Conservation (phyloP, 164 flowering plant species). For the Magnolia officinalis region DNA sequence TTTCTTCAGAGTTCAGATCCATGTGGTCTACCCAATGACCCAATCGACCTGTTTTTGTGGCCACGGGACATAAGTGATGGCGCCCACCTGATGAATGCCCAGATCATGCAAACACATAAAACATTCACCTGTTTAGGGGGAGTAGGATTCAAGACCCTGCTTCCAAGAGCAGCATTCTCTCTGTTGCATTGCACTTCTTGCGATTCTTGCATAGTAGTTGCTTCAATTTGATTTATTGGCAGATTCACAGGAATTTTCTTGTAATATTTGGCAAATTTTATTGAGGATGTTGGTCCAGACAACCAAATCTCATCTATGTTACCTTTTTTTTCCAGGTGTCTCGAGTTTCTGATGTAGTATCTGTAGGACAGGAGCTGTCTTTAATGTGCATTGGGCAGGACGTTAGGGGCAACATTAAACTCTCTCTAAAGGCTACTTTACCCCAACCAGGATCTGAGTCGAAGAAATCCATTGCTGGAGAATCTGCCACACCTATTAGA, state of each 20-base stretch:
- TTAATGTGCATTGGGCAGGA: constrained; percentile 90
- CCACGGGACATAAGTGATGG: too few species aligned
- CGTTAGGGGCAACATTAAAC: constrained; percentile 82
- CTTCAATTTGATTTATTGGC: background rate
- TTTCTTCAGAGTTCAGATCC: too few species aligned
- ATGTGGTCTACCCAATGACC: too few species aligned
- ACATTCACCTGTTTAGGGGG: too few species aligned
- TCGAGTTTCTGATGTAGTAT: constrained; percentile 72
- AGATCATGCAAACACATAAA: too few species aligned
- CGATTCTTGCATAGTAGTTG: background rate
- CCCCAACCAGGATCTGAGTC: constrained; percentile 29
- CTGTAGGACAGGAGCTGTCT: constrained; percentile 74
- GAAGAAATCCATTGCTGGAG: constrained; percentile 14
- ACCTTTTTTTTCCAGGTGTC: constrained; percentile 49
- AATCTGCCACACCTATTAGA: constrained; percentile 19
- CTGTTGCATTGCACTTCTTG: background rate
- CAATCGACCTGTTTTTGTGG: too few species aligned
- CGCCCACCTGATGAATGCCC: too few species aligned
- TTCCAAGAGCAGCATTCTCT: too few species aligned
- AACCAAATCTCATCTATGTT: constrained; percentile 2
- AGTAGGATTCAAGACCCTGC: too few species aligned
- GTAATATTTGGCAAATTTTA: too few species aligned
- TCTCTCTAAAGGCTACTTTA: constrained; percentile 73
- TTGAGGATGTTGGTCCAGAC: background rate
- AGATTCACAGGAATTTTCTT: background rate